These are phyloP conservation scores for Hapsidospora chrysogenum DNA, from an alignment of 495 filamentous ascomycete species.

Conservation along the genomic window DNA sequence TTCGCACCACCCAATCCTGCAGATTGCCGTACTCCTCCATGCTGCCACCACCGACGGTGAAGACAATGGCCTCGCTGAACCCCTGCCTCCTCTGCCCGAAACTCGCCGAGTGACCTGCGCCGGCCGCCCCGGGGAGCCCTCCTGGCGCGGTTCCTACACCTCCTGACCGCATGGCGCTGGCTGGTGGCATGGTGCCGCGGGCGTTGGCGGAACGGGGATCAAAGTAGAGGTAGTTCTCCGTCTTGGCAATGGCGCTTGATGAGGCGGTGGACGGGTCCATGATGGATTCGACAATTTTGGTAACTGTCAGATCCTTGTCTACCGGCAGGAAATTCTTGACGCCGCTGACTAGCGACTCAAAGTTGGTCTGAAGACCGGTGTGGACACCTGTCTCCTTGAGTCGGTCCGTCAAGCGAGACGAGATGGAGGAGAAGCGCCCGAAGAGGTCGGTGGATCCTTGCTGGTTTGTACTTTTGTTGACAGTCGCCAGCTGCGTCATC, in stretches of 20 bases:
- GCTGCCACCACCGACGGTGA: constrained; percentile 90
- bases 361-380: constrained; percentile 58
- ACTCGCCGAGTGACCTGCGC: constrained; percentile 57
- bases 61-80: constrained; percentile 90
- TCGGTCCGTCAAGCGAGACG: constrained; percentile 78
- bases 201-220: constrained; percentile 89
- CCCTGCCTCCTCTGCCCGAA: constrained; percentile 90
- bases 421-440: constrained; percentile 75
- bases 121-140: constrained; percentile 19
- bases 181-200: constrained; percentile 76
- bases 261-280: constrained; percentile 91
- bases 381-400: constrained; percentile 71
- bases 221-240: constrained; percentile 97
- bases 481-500: constrained; percentile 95
- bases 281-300: constrained; percentile 93
- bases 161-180: constrained; percentile 33
- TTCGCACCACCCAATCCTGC: constrained; percentile 84
- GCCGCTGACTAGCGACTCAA: constrained; percentile 89
- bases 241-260: constrained; percentile 86
- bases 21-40: constrained; percentile 99
- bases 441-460: constrained; percentile 56
- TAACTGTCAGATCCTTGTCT: constrained; percentile 89
- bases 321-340: constrained; percentile 97
- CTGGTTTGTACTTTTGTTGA: constrained; percentile 43
- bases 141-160: constrained; percentile 23